These are phyloP conservation scores for Talaromyces pinophilus DNA, from an alignment of 2,329 filamentous ascomycete species.

Conservation along the genomic window DNA sequence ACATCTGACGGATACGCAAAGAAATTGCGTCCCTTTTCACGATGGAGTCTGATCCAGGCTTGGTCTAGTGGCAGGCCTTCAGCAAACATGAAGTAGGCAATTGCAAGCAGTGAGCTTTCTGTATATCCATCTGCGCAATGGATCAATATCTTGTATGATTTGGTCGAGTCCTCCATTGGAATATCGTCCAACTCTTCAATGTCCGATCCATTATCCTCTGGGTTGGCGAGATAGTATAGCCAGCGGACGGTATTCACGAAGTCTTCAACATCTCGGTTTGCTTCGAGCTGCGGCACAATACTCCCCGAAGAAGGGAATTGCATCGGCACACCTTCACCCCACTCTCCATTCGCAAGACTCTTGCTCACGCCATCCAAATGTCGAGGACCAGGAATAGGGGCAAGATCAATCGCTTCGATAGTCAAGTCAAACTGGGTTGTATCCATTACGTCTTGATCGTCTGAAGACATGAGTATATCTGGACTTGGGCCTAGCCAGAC, in stretches of 20 bases:
- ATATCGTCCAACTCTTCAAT: constrained; percentile 59
- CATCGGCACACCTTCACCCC: constrained; percentile 53
- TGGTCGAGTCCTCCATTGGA: constrained; percentile 49
- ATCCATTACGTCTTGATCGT: constrained; percentile 49
- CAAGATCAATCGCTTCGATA: constrained; percentile 86
- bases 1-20: constrained; percentile 95
- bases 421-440: constrained; percentile 71
- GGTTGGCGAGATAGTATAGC: constrained; percentile 82
- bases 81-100: constrained; percentile 92
- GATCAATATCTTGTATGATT: constrained; percentile 73
- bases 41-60: constrained; percentile 85
- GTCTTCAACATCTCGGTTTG: constrained; percentile 77
- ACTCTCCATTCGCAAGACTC: constrained; percentile 45
- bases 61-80: constrained; percentile 77
- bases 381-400: constrained; percentile 70
- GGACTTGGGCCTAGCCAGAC: constrained; percentile 90
- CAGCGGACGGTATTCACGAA: constrained; percentile 85
- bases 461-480: constrained; percentile 59
- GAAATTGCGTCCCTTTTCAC: constrained; percentile 80
- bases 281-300: constrained; percentile 80
- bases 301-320: constrained; percentile 96
- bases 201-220: constrained; percentile 43
- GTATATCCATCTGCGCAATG: constrained; percentile 97
- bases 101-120: constrained; percentile 81
- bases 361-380: constrained; percentile 65